phyloP scores from a whole-genome alignment of 192 early-diverging fungal species.

The Cladochytrium replicatum region DNA sequence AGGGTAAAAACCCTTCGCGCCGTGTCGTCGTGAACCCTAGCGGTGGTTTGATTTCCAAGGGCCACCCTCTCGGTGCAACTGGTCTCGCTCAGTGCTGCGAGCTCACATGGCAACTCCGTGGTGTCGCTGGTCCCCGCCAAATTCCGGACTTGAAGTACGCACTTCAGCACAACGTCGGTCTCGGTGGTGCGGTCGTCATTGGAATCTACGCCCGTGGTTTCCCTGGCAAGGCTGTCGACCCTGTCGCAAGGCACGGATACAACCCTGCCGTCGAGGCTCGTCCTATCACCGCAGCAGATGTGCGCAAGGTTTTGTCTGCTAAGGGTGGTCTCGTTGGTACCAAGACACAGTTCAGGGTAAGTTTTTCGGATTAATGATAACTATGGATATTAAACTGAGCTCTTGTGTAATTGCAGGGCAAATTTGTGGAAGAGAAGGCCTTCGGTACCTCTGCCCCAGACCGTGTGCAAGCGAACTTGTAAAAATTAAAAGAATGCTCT shows the following conservation, averaged over 20 bases:
- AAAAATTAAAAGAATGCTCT: no score
- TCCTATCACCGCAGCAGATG: constrained; percentile 43
- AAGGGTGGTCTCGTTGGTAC: constrained; percentile 17
- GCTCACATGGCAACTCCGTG: constrained; percentile 23
- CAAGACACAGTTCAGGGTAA: no score
- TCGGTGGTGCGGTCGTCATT: constrained; percentile 66
- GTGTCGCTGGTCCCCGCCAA: constrained; percentile 58
- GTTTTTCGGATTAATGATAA: no score
- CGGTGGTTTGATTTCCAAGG: constrained; percentile 67
- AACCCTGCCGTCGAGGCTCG: constrained; percentile 50
- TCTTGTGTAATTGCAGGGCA: no score
- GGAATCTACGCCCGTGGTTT: constrained; percentile 52
- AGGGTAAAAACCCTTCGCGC: constrained; percentile 4
- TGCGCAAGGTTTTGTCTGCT: constrained; percentile 32
- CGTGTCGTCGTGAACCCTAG: constrained; percentile 54
- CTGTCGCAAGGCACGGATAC: constrained; percentile 18
- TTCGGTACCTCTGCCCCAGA: no score
- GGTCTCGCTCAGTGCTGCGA: constrained; percentile 66
- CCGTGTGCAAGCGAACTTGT: no score
- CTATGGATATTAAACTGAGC: no score
- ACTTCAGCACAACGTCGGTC: constrained; percentile 65
- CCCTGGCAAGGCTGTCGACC: constrained; percentile 9
- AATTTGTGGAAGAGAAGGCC: no score
- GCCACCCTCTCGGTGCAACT: constrained; percentile 67
- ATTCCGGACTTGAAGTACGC: constrained; percentile 53